A percentile compares a stretch with the other conserved stretches of the same genome.
These are phyloP conservation scores for Dothistroma pini DNA, from an alignment of 2,329 filamentous ascomycete species.

Conservation along the genomic window DNA sequence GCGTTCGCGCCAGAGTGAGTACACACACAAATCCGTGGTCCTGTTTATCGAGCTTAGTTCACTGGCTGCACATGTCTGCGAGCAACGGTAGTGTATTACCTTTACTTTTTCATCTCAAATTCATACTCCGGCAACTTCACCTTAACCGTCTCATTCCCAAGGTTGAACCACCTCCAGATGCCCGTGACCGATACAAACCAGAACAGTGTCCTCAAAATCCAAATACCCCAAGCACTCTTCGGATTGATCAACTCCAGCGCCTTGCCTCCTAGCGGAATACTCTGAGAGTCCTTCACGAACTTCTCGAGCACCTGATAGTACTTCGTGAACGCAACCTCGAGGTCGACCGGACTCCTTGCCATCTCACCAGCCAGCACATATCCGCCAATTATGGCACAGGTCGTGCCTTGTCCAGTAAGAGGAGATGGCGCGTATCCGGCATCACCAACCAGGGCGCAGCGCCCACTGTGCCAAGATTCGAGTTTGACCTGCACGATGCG, in stretches of 20 bases:
- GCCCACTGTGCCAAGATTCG: slow-evolving; percentile 34
- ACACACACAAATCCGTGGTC: not conserved
- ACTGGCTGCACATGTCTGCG: not conserved
- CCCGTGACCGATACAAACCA: not conserved
- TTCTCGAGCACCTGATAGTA: slow-evolving; percentile 23
- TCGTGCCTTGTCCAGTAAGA: slow-evolving; percentile 33
- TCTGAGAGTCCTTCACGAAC: slow-evolving; percentile 25
- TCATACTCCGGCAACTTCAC: not conserved
- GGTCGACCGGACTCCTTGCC: slow-evolving; percentile 13
- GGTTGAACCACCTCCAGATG: not conserved
- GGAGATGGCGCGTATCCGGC: slow-evolving; percentile 39
- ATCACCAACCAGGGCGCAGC: slow-evolving; percentile 39
- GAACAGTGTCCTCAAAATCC: slow-evolving; percentile 16
- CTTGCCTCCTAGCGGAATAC: slow-evolving; percentile 30
- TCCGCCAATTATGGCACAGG: slow-evolving; percentile 38
- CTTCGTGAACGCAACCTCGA: slow-evolving; percentile 18
- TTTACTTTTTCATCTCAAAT: not conserved
- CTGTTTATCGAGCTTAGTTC: not conserved
- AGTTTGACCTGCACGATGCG: slow-evolving; percentile 41
- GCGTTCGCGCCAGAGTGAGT: too few species aligned
- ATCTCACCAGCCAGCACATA: slow-evolving; percentile 35
- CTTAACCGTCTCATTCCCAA: slow-evolving; percentile 1
- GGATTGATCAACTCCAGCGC: slow-evolving; percentile 24
- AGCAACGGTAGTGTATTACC: not conserved
- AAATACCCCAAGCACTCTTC: slow-evolving; percentile 25